These are phyloP conservation scores for Tulasnella sp. DNA, from an alignment of 768 basidiomycete genomes.

Conservation along the genomic window DNA sequence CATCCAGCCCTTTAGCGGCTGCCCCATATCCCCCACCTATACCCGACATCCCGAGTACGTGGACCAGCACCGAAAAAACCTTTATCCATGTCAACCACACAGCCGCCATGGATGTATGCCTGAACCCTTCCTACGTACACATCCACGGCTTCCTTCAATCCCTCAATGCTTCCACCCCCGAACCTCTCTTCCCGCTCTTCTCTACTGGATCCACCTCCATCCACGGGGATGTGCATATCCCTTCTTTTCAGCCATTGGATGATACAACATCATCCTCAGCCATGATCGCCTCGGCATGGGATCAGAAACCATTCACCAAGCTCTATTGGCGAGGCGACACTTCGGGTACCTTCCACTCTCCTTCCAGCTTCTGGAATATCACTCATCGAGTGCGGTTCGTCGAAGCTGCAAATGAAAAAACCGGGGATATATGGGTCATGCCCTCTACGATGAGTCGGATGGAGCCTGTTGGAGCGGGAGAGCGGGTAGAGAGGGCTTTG, in stretches of 20 bases:
- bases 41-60: not conserved
- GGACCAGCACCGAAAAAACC: slow-evolving; percentile 15
- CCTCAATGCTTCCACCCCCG: not conserved
- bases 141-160: slow-evolving; percentile 20
- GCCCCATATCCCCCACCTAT: not conserved
- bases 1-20: not conserved
- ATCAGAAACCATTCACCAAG: not conserved
- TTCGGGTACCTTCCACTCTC: not conserved
- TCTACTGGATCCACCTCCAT: slow-evolving; percentile 39
- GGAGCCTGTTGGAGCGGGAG: slow-evolving; percentile 7
- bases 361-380: slow-evolving; percentile 1
- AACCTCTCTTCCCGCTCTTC: slow-evolving; percentile 39
- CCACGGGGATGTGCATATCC: slow-evolving; percentile 41
- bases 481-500: not conserved
- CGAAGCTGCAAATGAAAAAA: not conserved
- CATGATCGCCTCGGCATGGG: not conserved
- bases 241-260: not conserved
- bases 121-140: slow-evolving; percentile 30
- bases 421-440: slow-evolving; percentile 2
- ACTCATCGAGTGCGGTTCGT: slow-evolving; percentile 7
- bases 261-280: not conserved
- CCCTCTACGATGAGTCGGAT: not conserved
- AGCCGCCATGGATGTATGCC: slow-evolving; percentile 40
- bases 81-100: slow-evolving; percentile 44
- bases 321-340: slow-evolving; percentile 10